Conservation (phyloP, 805 yeast genomes). For the Scheffersomyces coipomensis region DNA sequence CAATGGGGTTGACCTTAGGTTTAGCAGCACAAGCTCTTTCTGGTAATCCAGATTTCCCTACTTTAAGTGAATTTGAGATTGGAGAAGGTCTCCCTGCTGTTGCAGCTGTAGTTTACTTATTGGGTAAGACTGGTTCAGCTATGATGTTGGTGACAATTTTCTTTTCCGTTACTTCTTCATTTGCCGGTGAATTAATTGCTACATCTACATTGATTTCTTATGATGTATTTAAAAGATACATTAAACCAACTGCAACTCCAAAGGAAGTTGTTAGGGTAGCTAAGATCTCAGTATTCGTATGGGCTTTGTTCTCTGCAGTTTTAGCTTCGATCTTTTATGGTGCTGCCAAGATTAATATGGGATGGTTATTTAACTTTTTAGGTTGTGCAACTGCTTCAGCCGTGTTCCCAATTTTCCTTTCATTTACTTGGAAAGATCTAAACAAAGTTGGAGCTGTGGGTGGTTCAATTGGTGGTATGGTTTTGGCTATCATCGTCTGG, state of each 20-base stretch:
- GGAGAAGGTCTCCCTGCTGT: conserved; percentile 20
- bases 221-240: conserved; percentile 23
- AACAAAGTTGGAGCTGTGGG: conserved; percentile 35
- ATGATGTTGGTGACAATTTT: conserved; percentile 31
- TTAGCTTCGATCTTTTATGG: conserved; percentile 22
- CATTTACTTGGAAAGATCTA: conserved; percentile 29
- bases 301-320: conserved; percentile 19
- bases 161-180: conserved; percentile 41
- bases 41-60: conserved; percentile 16
- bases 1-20: conserved; percentile 29
- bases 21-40: conserved; percentile 35
- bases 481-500: conserved; percentile 36
- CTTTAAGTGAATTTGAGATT: conserved; percentile 14
- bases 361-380: conserved; percentile 35
- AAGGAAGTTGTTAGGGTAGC: conserved; percentile 21
- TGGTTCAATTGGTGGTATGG: conserved; percentile 37
- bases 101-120: conserved; percentile 16
- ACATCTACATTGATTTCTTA: conserved; percentile 31
- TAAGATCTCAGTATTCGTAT: conserved; percentile 16
- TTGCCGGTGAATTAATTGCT: conserved; percentile 42
- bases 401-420: conserved; percentile 19
- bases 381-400: conserved; percentile 26
- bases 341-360: conserved; percentile 27
- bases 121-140: conserved; percentile 27
- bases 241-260: conserved; percentile 20